Evolutionary conservation across 352 stramenopile genomes (phyloP).

Genomic region (Phytophthora sp.): DNA sequence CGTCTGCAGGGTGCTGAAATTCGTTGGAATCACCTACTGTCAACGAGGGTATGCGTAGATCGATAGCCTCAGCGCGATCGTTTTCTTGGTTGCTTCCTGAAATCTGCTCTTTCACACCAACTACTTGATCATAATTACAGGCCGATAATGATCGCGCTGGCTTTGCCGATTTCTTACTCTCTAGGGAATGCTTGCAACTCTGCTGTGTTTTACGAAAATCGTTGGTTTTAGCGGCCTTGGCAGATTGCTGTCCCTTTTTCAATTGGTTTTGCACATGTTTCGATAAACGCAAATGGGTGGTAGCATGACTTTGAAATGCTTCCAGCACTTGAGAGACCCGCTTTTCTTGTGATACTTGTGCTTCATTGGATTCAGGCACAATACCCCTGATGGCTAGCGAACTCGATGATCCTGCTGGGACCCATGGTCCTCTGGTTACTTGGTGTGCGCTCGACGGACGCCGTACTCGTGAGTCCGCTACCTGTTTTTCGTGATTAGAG

Average conservation of each 20-base stretch:
- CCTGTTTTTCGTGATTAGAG: slow-evolving; percentile 1
- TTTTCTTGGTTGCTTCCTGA: slow-evolving; percentile 15
- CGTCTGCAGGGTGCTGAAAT: neutral
- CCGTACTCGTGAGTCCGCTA: neutral
- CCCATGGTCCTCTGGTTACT: slow-evolving; percentile 7
- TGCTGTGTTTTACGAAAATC: neutral
- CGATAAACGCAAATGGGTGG: slow-evolving; percentile 5
- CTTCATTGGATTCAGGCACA: neutral
- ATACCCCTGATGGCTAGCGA: slow-evolving; percentile 11
- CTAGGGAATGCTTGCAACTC: neutral
- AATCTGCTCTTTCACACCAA: neutral
- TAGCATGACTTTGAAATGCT: slow-evolving; percentile 14
- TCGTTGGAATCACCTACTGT: neutral
- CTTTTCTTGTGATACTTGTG: slow-evolving; percentile 11
- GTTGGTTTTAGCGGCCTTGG: neutral
- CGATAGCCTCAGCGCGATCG: neutral
- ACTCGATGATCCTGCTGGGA: slow-evolving; percentile 9
- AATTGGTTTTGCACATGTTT: slow-evolving; percentile 18
- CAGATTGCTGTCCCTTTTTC: slow-evolving; percentile 13
- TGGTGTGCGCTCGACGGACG: slow-evolving; percentile 9
- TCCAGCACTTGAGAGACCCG: slow-evolving; percentile 15
- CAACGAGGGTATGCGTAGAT: neutral
- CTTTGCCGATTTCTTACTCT: neutral
- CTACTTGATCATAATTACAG: neutral
- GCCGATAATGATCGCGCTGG: slow-evolving; percentile 1